phyloP scores from a whole-genome alignment of 148 eudicot species.

The Heliosperma pusillum region DNA sequence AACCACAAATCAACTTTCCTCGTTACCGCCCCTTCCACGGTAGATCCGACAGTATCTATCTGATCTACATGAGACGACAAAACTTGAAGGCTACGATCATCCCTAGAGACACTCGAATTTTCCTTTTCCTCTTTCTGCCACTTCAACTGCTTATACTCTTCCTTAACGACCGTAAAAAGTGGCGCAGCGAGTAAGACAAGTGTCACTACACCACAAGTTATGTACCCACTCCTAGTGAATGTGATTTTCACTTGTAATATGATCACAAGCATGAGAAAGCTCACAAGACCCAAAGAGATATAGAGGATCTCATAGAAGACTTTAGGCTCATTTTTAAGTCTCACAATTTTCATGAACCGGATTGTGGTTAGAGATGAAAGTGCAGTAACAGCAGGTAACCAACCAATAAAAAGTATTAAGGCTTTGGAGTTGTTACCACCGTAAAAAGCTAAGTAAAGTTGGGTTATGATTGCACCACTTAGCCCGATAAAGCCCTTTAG shows the following conservation, averaged over 20 bases:
- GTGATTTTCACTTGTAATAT: conserved; percentile 22
- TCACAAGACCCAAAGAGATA: conserved; percentile 35
- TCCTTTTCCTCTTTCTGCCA: not conserved
- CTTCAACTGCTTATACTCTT: conserved; percentile 27
- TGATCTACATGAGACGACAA: not conserved
- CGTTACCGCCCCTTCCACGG: not conserved
- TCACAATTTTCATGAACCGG: conserved; percentile 27
- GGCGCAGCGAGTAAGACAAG: conserved; percentile 30
- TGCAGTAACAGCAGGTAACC: conserved; percentile 33
- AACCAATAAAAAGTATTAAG: conserved; percentile 35
- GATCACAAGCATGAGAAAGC: conserved; percentile 38
- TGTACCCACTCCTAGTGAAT: conserved; percentile 22
- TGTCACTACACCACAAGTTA: conserved; percentile 26
- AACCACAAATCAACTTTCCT: conserved; percentile 17
- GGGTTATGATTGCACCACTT: conserved; percentile 42
- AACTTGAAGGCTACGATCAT: not conserved
- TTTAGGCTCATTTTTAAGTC: conserved; percentile 26
- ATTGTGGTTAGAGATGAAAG: conserved; percentile 36
- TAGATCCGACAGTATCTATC: not conserved
- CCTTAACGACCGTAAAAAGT: conserved; percentile 26
- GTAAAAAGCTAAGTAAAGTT: conserved; percentile 36
- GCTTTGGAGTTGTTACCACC: conserved; percentile 26
- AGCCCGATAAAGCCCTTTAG: conserved; percentile 41
- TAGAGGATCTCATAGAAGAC: conserved; percentile 40
- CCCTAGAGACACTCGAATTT: conserved; percentile 4